Evolutionary conservation across 257 asterid genomes (phyloP).

Genomic region (Fraxinus quadrangulata): DNA sequence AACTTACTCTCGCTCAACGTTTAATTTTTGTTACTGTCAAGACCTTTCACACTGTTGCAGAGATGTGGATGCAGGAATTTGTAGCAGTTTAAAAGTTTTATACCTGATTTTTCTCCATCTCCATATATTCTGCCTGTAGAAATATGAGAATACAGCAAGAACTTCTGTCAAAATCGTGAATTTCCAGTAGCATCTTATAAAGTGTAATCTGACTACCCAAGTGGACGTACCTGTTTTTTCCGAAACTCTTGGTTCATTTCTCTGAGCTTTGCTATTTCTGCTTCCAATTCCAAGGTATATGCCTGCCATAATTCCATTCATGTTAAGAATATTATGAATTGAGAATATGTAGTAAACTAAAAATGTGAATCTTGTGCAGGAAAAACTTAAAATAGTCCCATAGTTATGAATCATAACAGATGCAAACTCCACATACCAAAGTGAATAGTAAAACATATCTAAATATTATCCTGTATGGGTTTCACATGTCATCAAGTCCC

Average conservation of each 20-base stretch:
- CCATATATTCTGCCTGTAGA: constrained; percentile 67
- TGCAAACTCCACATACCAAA: not conserved
- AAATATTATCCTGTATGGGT: too few relatives aligned
- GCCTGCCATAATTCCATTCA: constrained; percentile 52
- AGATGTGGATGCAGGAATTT: constrained; percentile 2
- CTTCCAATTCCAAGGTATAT: constrained; percentile 86
- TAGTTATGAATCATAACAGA: not conserved
- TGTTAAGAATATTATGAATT: constrained; percentile 2
- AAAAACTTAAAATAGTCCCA: not conserved
- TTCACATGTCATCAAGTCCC: not conserved
- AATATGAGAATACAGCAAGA: constrained; percentile 7
- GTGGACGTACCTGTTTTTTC: constrained; percentile 62
- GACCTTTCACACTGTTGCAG: not conserved
- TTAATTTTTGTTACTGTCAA: not conserved
- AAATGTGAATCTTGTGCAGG: not conserved
- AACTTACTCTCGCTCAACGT: not conserved
- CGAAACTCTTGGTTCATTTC: constrained; percentile 70
- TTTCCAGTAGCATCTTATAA: not conserved
- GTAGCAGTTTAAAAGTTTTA: not conserved
- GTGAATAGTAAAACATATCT: not conserved
- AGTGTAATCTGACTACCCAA: constrained; percentile 15
- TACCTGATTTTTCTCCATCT: constrained; percentile 88
- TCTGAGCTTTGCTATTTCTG: constrained; percentile 80
- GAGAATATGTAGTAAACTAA: not conserved
- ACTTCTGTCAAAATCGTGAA: constrained; percentile 18